A percentile compares a stretch with the other conserved stretches of the same genome.
Evolutionary conservation across 345 rosid genomes (phyloP).

Genomic region (Eucalyptus tenuipes): DNA sequence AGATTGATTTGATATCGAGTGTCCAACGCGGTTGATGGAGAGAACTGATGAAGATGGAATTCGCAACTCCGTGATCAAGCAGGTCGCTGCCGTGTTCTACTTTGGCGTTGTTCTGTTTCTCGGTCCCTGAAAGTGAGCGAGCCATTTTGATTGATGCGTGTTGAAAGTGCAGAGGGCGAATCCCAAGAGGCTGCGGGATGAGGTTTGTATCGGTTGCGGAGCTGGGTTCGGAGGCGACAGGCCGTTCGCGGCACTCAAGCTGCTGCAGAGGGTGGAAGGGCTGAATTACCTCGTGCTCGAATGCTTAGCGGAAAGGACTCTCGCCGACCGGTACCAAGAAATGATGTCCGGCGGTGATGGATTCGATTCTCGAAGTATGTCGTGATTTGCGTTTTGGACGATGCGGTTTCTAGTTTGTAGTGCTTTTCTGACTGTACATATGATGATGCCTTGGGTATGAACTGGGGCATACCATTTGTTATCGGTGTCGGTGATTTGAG

Average conservation of each 20-base stretch:
- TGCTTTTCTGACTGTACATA: neutral
- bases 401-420: neutral
- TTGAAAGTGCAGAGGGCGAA: constrained; percentile 43
- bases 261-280: constrained; percentile 57
- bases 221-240: constrained; percentile 94
- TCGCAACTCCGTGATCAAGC: constrained; percentile 19
- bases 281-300: constrained; percentile 81
- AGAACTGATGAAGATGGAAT: neutral
- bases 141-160: neutral
- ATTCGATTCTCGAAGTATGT: constrained; percentile 63
- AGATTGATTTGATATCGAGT: neutral
- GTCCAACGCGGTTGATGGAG: neutral
- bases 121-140: neutral
- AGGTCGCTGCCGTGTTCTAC: constrained; percentile 6
- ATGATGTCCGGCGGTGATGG: constrained; percentile 60
- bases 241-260: constrained; percentile 63
- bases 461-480: neutral
- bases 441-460: neutral
- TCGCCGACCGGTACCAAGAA: constrained; percentile 62
- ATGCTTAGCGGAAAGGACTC: constrained; percentile 88
- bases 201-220: constrained; percentile 81
- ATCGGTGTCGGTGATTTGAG: neutral
- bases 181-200: constrained; percentile 45
- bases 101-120: neutral
- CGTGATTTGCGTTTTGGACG: neutral